phyloP scores from a whole-genome alignment of 1,284 basidiomycete species.

The Puccinia hordei region DNA sequence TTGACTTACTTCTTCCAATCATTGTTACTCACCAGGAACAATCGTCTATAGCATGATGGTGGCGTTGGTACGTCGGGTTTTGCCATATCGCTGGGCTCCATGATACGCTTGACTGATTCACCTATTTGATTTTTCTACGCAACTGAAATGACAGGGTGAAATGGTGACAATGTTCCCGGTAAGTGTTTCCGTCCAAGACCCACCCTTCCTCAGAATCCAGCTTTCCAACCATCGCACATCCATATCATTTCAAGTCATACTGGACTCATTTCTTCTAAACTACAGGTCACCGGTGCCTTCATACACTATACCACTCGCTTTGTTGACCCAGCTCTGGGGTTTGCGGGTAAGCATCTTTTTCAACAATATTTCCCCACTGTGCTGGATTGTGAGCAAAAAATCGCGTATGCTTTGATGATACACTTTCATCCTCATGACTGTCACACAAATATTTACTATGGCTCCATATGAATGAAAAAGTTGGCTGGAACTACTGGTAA shows the following conservation, averaged over 20 bases:
- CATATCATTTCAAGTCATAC: not conserved
- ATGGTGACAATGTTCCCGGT: slow-evolving; percentile 48
- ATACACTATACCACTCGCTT: slow-evolving; percentile 39
- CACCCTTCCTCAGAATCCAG: not conserved
- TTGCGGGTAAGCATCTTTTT: slow-evolving; percentile 16
- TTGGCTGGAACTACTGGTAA: slow-evolving; percentile 46
- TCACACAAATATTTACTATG: not conserved
- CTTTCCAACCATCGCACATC: not conserved
- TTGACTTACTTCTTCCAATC: not conserved
- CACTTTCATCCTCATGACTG: not conserved
- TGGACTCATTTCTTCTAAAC: not conserved
- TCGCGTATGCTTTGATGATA: not conserved
- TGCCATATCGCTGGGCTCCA: not conserved
- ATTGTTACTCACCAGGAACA: not conserved
- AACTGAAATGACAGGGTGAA: slow-evolving; percentile 25
- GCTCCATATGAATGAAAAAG: not conserved
- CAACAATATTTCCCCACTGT: not conserved
- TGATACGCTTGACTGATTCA: not conserved
- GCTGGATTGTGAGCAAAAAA: no score
- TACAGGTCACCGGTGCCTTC: slow-evolving; percentile 35
- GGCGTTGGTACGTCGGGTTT: slow-evolving; percentile 26
- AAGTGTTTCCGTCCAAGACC: not conserved
- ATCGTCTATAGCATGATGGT: slow-evolving; percentile 48
- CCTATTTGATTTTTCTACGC: not conserved
- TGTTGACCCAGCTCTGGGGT: slow-evolving; percentile 43